Evolutionary conservation across 2,329 filamentous ascomycete species (phyloP).

Genomic region (Fusarium sp.): DNA sequence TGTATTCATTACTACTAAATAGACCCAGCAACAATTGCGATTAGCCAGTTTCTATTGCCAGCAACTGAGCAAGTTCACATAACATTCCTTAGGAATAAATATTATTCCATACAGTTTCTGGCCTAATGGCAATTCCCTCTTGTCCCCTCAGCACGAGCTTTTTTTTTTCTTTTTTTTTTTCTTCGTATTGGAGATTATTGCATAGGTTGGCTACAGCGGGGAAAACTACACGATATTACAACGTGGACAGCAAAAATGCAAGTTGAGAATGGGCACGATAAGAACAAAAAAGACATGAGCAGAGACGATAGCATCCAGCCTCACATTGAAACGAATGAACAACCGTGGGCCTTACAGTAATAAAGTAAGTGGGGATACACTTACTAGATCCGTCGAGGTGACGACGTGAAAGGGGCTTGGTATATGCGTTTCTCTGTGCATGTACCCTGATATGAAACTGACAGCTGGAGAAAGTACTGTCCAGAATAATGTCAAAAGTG

Average conservation of each 20-base stretch:
- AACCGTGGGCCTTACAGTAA: slow-evolving; percentile 51
- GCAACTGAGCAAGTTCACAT: no score
- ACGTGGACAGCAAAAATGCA: not conserved
- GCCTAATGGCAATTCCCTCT: no score
- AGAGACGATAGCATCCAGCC: slow-evolving; percentile 6
- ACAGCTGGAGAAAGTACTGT: slow-evolving; percentile 11
- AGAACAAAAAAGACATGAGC: slow-evolving; percentile 14
- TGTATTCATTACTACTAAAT: no score
- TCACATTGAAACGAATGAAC: slow-evolving; percentile 53
- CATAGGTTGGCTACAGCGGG: no score
- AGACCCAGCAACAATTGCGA: no score
- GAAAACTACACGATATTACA: not conserved
- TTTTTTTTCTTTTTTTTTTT: no score
- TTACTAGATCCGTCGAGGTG: slow-evolving; percentile 38
- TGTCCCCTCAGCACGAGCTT: no score
- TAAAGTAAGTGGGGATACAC: slow-evolving; percentile 54
- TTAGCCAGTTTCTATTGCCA: no score
- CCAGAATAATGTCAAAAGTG: not conserved
- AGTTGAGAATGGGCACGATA: slow-evolving; percentile 3
- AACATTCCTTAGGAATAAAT: no score
- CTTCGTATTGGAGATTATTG: no score
- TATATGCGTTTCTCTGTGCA: slow-evolving; percentile 13
- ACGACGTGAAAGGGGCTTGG: slow-evolving; percentile 42
- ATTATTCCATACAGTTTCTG: no score
- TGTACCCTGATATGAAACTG: slow-evolving; percentile 17